phyloP scores from a whole-genome alignment of 257 asterid genomes.

The Solanum ossicruentum region DNA sequence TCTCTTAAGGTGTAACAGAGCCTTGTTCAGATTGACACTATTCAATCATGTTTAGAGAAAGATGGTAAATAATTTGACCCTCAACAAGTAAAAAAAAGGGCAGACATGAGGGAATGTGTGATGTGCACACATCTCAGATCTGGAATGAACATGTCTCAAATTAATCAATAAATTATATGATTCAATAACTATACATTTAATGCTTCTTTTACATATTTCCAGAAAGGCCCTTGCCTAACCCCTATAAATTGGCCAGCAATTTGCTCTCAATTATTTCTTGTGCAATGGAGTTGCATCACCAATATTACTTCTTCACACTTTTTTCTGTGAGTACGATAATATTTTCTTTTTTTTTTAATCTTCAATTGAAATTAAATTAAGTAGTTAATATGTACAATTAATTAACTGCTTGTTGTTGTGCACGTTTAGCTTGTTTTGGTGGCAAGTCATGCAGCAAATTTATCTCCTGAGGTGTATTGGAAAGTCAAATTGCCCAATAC shows the following conservation, averaged over 20 bases:
- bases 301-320: slow-evolving; percentile 11
- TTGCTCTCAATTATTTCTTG: not conserved
- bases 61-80: too few relatives aligned
- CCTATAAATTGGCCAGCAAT: not conserved
- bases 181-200: too few relatives aligned
- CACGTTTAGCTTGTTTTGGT: slow-evolving; percentile 18
- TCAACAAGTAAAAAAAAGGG: too few relatives aligned
- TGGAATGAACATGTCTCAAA: not conserved
- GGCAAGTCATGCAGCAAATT: slow-evolving; percentile 24
- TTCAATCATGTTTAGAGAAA: too few relatives aligned
- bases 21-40: too few relatives aligned
- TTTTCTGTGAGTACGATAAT: slow-evolving; percentile 29
- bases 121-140: too few relatives aligned
- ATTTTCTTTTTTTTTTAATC: not conserved
- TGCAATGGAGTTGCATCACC: not conserved
- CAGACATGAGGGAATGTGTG: too few relatives aligned
- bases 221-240: not conserved
- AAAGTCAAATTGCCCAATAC: slow-evolving; percentile 35
- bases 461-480: slow-evolving; percentile 39
- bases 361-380: not conserved
- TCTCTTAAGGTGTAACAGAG: too few relatives aligned
- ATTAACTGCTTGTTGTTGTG: not conserved
- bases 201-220: not conserved
- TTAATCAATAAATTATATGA: too few relatives aligned
- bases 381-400: not conserved